Conservation (phyloP, 2,329 filamentous ascomycete species). For the Fusarium tuaranense region DNA sequence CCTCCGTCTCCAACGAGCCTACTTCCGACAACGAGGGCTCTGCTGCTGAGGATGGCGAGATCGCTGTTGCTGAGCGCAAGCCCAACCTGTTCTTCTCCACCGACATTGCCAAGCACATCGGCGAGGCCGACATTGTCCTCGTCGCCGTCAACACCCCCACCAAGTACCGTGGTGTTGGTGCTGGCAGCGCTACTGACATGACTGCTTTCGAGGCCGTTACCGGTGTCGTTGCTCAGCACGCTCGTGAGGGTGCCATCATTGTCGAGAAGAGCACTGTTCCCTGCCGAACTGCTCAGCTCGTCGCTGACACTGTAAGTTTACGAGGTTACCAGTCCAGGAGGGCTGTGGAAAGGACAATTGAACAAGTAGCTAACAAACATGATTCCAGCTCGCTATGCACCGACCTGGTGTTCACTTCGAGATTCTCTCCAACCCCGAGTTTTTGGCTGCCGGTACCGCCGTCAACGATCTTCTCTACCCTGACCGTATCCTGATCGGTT, state of each 20-base stretch:
- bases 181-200: slow-evolving; percentile 79
- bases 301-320: slow-evolving; percentile 72
- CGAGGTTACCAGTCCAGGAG: neutral
- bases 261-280: slow-evolving; percentile 88
- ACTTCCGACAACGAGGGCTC: slow-evolving; percentile 46
- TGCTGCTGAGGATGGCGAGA: slow-evolving; percentile 48
- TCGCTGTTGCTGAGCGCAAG: slow-evolving; percentile 56
- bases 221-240: slow-evolving; percentile 73
- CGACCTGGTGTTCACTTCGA: slow-evolving; percentile 76
- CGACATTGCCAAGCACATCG: slow-evolving; percentile 70
- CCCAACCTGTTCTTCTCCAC: slow-evolving; percentile 82
- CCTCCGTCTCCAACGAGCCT: slow-evolving; percentile 54
- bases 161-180: slow-evolving; percentile 76
- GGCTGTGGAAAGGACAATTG: neutral
- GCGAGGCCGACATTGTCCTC: slow-evolving; percentile 78
- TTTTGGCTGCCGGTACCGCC: slow-evolving; percentile 82
- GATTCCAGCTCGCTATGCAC: slow-evolving; percentile 63
- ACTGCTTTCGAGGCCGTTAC: slow-evolving; percentile 78
- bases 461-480: slow-evolving; percentile 77
- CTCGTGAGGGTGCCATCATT: slow-evolving; percentile 76
- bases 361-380: slow-evolving; percentile 5
- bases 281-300: slow-evolving; percentile 77
- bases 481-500: slow-evolving; percentile 82
- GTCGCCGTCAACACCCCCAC: slow-evolving; percentile 85
- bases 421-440: slow-evolving; percentile 85